Conservation (phyloP, 2,329 filamentous ascomycete genomes). For the Penicillium sp. region DNA sequence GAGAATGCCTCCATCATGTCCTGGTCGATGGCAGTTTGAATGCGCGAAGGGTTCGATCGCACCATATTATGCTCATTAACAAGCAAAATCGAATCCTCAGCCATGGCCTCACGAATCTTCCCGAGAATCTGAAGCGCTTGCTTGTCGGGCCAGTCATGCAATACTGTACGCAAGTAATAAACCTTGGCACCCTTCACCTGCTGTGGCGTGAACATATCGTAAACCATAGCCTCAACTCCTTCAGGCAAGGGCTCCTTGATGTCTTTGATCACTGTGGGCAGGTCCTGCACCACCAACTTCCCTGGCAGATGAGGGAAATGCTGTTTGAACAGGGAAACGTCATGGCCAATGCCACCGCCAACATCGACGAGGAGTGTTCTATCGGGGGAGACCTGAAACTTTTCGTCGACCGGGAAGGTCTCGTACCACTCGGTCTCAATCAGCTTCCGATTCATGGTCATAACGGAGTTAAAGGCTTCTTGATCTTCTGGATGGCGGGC, state of each 20-base stretch:
- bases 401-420: constrained; percentile 4
- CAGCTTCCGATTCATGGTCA: constrained; percentile 1
- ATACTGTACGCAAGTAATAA: constrained; percentile 9
- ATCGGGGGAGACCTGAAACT: neutral
- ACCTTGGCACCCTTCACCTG: neutral
- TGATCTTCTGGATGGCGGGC: neutral
- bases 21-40: neutral
- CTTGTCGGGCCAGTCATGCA: constrained; percentile 10
- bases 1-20: constrained; percentile 6
- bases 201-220: neutral
- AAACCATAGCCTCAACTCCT: neutral
- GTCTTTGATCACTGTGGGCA: constrained; percentile 35
- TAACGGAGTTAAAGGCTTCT: constrained; percentile 8
- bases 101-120: constrained; percentile 9
- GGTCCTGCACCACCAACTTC: constrained; percentile 41
- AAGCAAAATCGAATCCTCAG: constrained; percentile 9
- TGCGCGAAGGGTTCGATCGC: neutral
- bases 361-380: constrained; percentile 37
- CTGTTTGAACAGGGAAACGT: constrained; percentile 32
- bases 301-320: constrained; percentile 31
- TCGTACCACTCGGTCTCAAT: constrained; percentile 3
- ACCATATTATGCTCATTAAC: constrained; percentile 6
- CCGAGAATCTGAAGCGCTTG: constrained; percentile 2
- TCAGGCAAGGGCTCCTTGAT: constrained; percentile 5
- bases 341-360: constrained; percentile 41